phyloP scores from a whole-genome alignment of 371 early-diverging fungal species.

The Rhizopus delemar region DNA sequence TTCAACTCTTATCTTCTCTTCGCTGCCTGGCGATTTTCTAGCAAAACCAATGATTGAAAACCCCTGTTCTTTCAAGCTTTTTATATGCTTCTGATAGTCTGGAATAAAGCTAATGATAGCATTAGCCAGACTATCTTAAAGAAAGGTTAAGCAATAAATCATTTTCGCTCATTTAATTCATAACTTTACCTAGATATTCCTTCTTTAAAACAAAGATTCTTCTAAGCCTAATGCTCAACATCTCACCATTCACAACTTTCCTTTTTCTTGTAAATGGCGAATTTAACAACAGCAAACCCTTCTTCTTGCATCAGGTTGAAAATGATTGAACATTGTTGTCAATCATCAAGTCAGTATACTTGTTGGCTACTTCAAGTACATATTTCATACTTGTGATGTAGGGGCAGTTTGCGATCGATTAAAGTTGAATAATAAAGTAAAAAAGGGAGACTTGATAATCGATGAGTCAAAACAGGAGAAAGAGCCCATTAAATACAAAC shows the following conservation, averaged over 20 bases:
- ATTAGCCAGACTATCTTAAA: background rate
- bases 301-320: constrained; percentile 8
- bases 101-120: background rate
- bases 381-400: background rate
- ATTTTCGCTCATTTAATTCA: constrained; percentile 5
- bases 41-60: constrained; percentile 16
- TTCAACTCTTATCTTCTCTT: constrained; percentile 16
- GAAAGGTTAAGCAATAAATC: constrained; percentile 6
- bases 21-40: constrained; percentile 27
- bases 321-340: constrained; percentile 2
- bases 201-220: constrained; percentile 5
- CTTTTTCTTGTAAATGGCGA: background rate
- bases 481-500: no score
- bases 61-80: background rate
- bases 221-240: background rate
- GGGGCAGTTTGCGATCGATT: no score
- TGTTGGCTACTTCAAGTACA: background rate
- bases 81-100: background rate
- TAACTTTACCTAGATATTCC: constrained; percentile 1
- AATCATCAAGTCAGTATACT: constrained; percentile 1
- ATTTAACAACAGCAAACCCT: background rate
- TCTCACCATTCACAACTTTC: no score
- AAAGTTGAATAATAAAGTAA: no score
- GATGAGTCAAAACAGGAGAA: no score
- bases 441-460: no score